Evolutionary conservation across 352 stramenopile species (phyloP), one percentile per base, ranked within the genome.

Genomic region (Globisporangium irregulare): DNA sequence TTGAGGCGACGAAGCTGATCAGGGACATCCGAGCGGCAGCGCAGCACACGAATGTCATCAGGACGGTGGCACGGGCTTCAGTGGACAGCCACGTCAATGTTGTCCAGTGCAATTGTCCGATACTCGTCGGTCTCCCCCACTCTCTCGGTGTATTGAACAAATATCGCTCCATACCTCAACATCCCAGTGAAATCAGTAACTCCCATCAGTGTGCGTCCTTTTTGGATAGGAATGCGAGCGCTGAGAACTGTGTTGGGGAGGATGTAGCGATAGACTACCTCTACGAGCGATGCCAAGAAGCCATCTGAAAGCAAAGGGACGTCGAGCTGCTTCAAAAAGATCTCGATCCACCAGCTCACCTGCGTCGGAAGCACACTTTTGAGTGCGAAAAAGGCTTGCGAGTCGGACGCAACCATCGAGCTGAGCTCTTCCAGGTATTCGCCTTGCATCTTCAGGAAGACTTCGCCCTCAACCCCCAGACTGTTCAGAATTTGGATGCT

Each of bases 121-220:
- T 62, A 59, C 62, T 77, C 55, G 20, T 66, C 32, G 2, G 66
- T 67, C 0, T 78, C 60, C 1, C 82, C 71, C 4, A 82, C 83
- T 29, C 67, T 71, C 32, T 87, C 77, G 1, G 80, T 80, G 59
- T 92, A 92, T 54, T 91, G 87, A 1, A 95, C 84, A 70, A 90
- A 95, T 4, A 95, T 81, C 65, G 91, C 74, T 1, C 85, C 85
- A 22, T 92, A 91, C 15, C 76, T 32, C 20, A 95, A 73, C 7
- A 82, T 89, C 0, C 73, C 69, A 1, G 86, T 93, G 51, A 93
- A 93, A 67, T 95, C 88, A 0, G 82, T 79, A n/a, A 95, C 88
- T 3, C 88, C 88, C 81, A 95, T 91, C 25, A 94, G 71, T 3
- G 73, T 85, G 22, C 87, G 73, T 0, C 82, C 88, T 64, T 93